These are phyloP conservation scores for Penicillium sp. DNA, from an alignment of 2,329 filamentous ascomycete genomes.

Conservation along the genomic window DNA sequence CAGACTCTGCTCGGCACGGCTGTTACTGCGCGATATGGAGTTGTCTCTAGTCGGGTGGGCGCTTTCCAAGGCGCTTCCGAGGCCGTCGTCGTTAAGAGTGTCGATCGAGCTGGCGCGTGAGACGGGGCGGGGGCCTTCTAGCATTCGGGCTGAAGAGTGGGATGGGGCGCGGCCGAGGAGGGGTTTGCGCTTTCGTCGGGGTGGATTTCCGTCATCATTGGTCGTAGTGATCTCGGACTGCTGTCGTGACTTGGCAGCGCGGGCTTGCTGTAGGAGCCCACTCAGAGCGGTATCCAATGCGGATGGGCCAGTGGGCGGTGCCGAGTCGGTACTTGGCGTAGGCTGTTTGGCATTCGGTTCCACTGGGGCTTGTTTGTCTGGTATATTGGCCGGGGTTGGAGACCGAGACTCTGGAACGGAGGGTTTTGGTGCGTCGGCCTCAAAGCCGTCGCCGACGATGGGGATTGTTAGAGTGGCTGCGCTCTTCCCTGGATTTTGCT, in stretches of 20 bases:
- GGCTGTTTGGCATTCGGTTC: slow-evolving; percentile 18
- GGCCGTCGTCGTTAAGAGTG: slow-evolving; percentile 47
- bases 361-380: slow-evolving; percentile 5
- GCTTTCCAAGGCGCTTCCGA: slow-evolving; percentile 37
- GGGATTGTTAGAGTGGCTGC: slow-evolving; percentile 11
- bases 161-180: slow-evolving; percentile 45
- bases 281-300: slow-evolving; percentile 40
- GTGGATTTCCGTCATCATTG: slow-evolving; percentile 19
- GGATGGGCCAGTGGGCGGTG: slow-evolving; percentile 21
- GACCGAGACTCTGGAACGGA: slow-evolving; percentile 23
- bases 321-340: slow-evolving; percentile 9
- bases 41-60: slow-evolving; percentile 17
- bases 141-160: slow-evolving; percentile 32
- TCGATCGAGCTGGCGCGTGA: slow-evolving; percentile 52
- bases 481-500: not conserved
- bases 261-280: slow-evolving; percentile 42
- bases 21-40: slow-evolving; percentile 26
- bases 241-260: slow-evolving; percentile 32
- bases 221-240: slow-evolving; percentile 19
- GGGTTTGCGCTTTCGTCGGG: slow-evolving; percentile 33
- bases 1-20: slow-evolving; percentile 29
- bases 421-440: slow-evolving; percentile 16
- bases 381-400: slow-evolving; percentile 20
- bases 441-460: slow-evolving; percentile 18
- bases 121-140: slow-evolving; percentile 20